Evolutionary conservation across 176 grass and related monocot species (phyloP), one percentile per base, ranked within the genome.

Genomic region (Musa schizocarpa): DNA sequence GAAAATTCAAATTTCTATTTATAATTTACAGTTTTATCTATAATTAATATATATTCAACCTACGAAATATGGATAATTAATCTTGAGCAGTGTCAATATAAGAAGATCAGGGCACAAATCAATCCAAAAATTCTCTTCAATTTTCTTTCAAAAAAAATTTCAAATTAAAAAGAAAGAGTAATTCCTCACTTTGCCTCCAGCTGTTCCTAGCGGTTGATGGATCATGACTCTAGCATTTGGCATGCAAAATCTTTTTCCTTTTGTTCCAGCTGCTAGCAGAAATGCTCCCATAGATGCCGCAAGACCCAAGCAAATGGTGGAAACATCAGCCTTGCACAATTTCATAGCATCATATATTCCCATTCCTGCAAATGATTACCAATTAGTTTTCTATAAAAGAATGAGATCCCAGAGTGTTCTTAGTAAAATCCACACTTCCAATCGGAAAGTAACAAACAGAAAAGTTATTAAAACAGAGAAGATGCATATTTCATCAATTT

Each of bases 211-310:
- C 64, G 94, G 94, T 43, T 91, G 83, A 88, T 93, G 94, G 68
- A 98, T 93, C 90, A 98, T 98, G 70, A 98, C 85, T 79, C 88
- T 98, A 5, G 94, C 88, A 91, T 98, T 98, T 72, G 94, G 88
- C 94, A 98, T 98, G 88, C 94, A 98, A 81, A 91, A 93, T 79
- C 94, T 90, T 84, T 98, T 93, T 52, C 90, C 94, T 73, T 79
- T 92, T 48, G 88, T 93, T 62, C 94, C 94, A 75, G 89, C 82
- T 82, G 86, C 84, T 80, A 98, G 86, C 75, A 98, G 85, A 84
- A 98, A 98, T 66, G 94, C 88, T 78, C 88, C 88, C 88, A 98
- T 87, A 51, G 90, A 93, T 80, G 94, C 94, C 25, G 94, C 90
- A 81, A 98, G 82, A 82, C 94, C 94, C 81, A 98, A 82, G 79